Percentiles rank a stretch among this genome's conserved stretches.
phyloP scores from a whole-genome alignment of 495 filamentous ascomycete genomes.

The Cercophora scortea region DNA sequence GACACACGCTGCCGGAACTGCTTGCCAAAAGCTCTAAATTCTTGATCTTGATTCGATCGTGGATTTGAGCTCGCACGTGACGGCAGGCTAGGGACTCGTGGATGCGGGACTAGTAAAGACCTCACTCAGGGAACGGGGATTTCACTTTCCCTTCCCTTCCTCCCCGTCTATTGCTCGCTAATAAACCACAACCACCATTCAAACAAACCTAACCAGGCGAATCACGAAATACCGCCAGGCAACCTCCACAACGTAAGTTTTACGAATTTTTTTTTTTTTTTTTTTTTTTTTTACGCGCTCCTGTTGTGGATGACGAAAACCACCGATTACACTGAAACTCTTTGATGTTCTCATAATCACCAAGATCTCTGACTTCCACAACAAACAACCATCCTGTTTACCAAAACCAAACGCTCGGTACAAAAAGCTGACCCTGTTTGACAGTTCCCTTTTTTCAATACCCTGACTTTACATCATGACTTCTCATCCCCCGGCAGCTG shows the following conservation, averaged over 20 bases:
- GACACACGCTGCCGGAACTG: too few species aligned
- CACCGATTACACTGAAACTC: conserved; percentile 65
- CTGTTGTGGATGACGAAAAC: conserved; percentile 39
- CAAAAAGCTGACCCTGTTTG: conserved; percentile 10
- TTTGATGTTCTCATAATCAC: conserved; percentile 44
- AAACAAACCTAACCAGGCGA: neutral
- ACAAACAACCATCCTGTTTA: neutral
- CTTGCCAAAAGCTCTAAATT: too few species aligned
- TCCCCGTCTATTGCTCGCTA: too few species aligned
- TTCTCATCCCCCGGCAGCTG: conserved; percentile 31
- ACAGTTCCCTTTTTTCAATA: neutral
- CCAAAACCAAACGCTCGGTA: neutral
- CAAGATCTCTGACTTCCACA: conserved; percentile 51
- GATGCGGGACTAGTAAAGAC: too few species aligned
- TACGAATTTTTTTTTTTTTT: neutral
- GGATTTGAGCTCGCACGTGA: neutral
- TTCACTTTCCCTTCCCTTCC: too few species aligned
- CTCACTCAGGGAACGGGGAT: too few species aligned
- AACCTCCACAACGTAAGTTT: neutral
- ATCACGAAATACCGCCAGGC: too few species aligned
- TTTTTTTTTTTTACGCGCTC: neutral
- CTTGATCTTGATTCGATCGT: too few species aligned
- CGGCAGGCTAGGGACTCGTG: too few species aligned
- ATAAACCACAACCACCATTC: neutral
- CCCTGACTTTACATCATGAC: conserved; percentile 17